These are phyloP conservation scores for Diospyros lotus DNA, from an alignment of 148 eudicot species.

Conservation along the genomic window DNA sequence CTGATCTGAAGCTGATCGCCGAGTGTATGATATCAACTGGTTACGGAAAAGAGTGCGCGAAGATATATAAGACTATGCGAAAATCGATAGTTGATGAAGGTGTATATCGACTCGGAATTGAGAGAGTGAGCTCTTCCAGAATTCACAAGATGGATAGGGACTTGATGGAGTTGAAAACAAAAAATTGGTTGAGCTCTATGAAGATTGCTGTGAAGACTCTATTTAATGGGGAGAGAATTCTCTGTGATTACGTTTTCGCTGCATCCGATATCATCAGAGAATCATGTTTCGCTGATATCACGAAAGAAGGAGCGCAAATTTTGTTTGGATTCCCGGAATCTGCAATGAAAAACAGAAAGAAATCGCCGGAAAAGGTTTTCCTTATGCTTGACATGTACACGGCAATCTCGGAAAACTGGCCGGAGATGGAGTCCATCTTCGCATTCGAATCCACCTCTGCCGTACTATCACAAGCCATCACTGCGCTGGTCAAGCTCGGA, in stretches of 20 bases:
- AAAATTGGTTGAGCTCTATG: constrained; percentile 19
- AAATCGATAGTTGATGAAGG: constrained; percentile 22
- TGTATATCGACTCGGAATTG: constrained; percentile 24
- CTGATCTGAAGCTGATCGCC: constrained; percentile 23
- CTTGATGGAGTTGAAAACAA: constrained; percentile 14
- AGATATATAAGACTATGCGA: constrained; percentile 20
- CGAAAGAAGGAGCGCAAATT: constrained; percentile 20
- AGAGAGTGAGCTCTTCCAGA: constrained; percentile 12
- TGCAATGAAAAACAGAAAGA: constrained; percentile 16
- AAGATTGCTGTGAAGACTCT: constrained; percentile 19
- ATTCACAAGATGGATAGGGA: constrained; percentile 17
- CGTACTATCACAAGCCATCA: too few species aligned
- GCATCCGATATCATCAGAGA: constrained; percentile 16
- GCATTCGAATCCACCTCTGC: constrained; percentile 18
- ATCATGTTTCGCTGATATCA: constrained; percentile 15
- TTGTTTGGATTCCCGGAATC: constrained; percentile 28
- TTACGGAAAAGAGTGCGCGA: constrained; percentile 26
- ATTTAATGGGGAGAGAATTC: constrained; percentile 25
- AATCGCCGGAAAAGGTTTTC: constrained; percentile 23
- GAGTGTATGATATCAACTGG: constrained; percentile 32
- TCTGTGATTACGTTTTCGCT: constrained; percentile 28
- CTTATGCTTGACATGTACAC: constrained; percentile 19
- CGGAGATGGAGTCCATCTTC: constrained; percentile 38
- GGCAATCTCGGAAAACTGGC: constrained; percentile 23
- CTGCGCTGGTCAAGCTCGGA: too few species aligned